Base-by-base conservation (phyloP, 2,329 filamentous ascomycete species). In the Aspergillus puulaauensis region DNA sequence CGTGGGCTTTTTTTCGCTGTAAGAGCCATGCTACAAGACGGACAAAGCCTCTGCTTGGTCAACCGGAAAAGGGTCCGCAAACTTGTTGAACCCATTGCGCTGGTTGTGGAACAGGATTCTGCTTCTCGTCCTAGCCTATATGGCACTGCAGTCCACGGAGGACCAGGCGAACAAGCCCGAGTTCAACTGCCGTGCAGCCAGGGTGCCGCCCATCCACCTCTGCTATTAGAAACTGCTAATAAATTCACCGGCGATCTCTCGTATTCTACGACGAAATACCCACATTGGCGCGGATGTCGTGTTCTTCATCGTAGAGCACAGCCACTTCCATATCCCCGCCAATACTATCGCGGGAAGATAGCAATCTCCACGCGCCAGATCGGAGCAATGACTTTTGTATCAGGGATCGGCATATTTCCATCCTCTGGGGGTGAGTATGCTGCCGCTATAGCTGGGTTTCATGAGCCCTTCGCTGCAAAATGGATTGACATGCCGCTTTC, bases 41-140 rank as follows among this genome's bases (percentile, higher is more conserved):
- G 44, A 17, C 12, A 4, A 11, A 3, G 9, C 15, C 21, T 31
- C 21, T 43, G 47, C 3, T 19, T 64, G 12, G 15, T 57, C 19
- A 61, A 63, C 21, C 43, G 61, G 31, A 61, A 19, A 23, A 51
- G 59, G 49, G 58, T 61, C 15, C 47, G 51, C 0, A 11, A 37
- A 15, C 52, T 61, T 21, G 14, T 64, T 33, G 61, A 60, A 35
- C 58, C 57, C 0, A 57, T 64, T 37, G 59, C 62, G 7, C 24
- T 40, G 19, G 40, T 61, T n/a, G 61, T 63, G 21, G 54, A 61
- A n/a, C 35, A 37, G 6, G 35, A 37, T 37, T 14, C 35, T 7
- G 35, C 14, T 37, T 37, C 35, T 2, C 35, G 12, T 0, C 35
- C 35, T n/a, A n/a, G 35, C 6, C 35, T 37, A 37, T 37, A 37